phyloP scores from a whole-genome alignment of 2,329 filamentous ascomycete species.

The Alternaria longipes region DNA sequence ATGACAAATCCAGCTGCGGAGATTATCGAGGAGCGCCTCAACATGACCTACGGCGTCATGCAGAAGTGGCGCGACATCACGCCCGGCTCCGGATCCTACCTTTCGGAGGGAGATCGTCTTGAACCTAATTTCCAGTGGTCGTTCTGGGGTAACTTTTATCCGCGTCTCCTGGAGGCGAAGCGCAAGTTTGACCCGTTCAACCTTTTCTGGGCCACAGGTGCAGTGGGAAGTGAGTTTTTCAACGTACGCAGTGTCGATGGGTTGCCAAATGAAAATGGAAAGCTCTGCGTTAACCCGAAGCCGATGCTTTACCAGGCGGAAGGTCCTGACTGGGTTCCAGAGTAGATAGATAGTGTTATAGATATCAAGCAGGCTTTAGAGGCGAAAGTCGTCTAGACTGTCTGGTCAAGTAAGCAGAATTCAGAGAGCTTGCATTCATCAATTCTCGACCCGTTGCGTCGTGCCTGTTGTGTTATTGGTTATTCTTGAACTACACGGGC shows the following conservation, averaged over 20 bases:
- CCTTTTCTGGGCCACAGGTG: conserved; percentile 2
- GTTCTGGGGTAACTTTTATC: conserved; percentile 1
- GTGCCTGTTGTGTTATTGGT: neutral
- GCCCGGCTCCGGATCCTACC: neutral
- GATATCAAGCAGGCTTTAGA: neutral
- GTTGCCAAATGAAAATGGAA: neutral
- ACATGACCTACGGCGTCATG: conserved; percentile 4
- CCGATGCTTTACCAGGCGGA: neutral
- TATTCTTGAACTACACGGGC: neutral
- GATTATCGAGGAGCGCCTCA: neutral
- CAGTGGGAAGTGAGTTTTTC: conserved; percentile 5
- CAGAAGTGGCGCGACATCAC: conserved; percentile 1
- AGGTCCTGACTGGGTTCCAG: neutral
- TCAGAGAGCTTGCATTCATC: neutral
- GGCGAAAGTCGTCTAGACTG: neutral
- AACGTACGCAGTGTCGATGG: neutral
- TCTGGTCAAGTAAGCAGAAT: neutral
- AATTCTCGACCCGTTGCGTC: neutral
- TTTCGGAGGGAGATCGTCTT: conserved; percentile 1
- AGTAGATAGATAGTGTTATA: neutral
- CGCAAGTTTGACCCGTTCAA: neutral
- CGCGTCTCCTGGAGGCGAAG: conserved; percentile 1
- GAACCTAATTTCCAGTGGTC: conserved; percentile 1
- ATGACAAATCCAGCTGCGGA: conserved; percentile 1
- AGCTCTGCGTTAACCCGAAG: neutral